These are phyloP conservation scores for Aspergillus tubingensis DNA, from an alignment of 2,329 filamentous ascomycete genomes.

Conservation along the genomic window DNA sequence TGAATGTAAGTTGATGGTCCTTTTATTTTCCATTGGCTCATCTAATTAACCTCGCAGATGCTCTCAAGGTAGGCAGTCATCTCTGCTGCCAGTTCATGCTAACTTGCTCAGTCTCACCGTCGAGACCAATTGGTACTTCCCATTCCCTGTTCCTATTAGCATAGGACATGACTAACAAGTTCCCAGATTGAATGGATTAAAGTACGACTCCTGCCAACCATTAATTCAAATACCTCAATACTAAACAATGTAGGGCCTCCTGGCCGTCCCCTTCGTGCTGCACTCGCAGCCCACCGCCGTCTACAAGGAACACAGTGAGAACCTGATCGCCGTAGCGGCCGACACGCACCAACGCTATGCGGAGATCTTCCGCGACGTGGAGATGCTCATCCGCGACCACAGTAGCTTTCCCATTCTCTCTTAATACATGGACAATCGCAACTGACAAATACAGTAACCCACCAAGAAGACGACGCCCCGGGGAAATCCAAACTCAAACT, in stretches of 20 bases:
- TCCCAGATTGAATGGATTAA: slow-evolving; percentile 87
- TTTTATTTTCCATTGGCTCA: not conserved
- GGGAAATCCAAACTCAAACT: slow-evolving; percentile 88
- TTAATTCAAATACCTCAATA: slow-evolving; percentile 17
- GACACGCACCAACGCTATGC: slow-evolving; percentile 86
- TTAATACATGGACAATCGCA: slow-evolving; percentile 6
- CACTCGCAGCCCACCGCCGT: slow-evolving; percentile 92
- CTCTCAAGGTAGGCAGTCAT: slow-evolving; percentile 57
- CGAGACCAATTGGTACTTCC: slow-evolving; percentile 91
- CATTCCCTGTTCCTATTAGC: too few species aligned
- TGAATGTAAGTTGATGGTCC: slow-evolving; percentile 61
- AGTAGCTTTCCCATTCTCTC: slow-evolving; percentile 54
- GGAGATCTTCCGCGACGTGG: slow-evolving; percentile 93
- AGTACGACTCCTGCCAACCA: slow-evolving; percentile 36
- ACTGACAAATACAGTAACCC: slow-evolving; percentile 57
- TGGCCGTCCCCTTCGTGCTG: slow-evolving; percentile 94
- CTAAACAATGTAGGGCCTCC: slow-evolving; percentile 56
- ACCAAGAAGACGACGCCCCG: slow-evolving; percentile 65
- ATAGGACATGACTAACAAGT: too few species aligned
- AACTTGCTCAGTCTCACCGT: slow-evolving; percentile 69
- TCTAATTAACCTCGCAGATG: slow-evolving; percentile 51
- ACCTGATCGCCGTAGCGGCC: slow-evolving; percentile 70
- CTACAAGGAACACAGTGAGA: slow-evolving; percentile 67
- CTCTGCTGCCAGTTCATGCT: not conserved
- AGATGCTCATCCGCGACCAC: slow-evolving; percentile 87